These are phyloP conservation scores for Pseudocercospora cruenta DNA, from an alignment of 2,329 filamentous ascomycete species.

Conservation along the genomic window DNA sequence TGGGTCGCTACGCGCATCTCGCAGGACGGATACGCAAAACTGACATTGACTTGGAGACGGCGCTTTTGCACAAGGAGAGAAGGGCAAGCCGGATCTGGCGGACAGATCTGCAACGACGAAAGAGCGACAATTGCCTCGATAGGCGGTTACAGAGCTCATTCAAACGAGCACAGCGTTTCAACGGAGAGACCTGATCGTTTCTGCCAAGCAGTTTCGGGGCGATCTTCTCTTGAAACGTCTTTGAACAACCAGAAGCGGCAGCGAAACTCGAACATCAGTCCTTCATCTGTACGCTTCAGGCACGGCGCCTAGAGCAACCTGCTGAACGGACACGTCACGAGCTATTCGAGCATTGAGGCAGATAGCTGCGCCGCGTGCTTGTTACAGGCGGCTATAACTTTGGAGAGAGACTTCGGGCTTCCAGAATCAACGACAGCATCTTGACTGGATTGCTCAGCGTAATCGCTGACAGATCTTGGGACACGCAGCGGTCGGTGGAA, in stretches of 20 bases:
- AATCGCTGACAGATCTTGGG: slow-evolving; percentile 12
- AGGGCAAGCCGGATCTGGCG: neutral
- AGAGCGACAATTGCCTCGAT: too few relatives aligned
- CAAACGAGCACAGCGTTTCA: neutral
- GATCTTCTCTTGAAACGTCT: neutral
- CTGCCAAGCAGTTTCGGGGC: neutral
- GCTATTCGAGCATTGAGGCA: neutral
- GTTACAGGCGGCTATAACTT: neutral
- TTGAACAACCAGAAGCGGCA: neutral
- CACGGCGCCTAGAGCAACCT: slow-evolving; percentile 6
- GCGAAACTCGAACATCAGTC: slow-evolving; percentile 1
- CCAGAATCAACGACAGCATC: neutral
- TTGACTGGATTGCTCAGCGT: slow-evolving; percentile 6
- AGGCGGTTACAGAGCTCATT: neutral
- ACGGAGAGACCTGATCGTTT: neutral
- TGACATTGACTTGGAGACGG: slow-evolving; percentile 1
- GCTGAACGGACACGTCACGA: neutral
- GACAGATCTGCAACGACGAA: neutral
- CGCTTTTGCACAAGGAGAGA: neutral
- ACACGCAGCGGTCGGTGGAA: slow-evolving; percentile 2
- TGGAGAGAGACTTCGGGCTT: neutral
- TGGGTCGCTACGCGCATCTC: slow-evolving; percentile 16
- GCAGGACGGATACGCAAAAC: slow-evolving; percentile 18
- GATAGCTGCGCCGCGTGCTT: neutral
- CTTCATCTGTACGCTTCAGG: neutral